phyloP scores from a whole-genome alignment of 805 yeast species.

The Nakazawaea siamensis region DNA sequence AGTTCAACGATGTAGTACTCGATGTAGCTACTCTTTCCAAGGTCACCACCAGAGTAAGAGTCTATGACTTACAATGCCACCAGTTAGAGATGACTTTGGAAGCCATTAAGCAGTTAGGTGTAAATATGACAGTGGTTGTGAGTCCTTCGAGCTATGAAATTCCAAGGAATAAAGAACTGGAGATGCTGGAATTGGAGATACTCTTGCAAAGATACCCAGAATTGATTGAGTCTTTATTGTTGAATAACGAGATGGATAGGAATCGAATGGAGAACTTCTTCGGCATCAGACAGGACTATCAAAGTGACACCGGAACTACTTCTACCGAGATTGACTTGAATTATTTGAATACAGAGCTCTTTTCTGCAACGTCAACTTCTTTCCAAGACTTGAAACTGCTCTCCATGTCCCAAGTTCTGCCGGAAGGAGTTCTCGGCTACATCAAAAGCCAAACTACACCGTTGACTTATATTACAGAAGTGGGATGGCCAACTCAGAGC shows the following conservation, averaged over 20 bases:
- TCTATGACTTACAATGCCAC: conserved; percentile 55
- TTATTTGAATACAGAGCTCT: no score
- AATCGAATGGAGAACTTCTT: no score
- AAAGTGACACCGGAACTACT: no score
- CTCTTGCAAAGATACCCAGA: conserved; percentile 34
- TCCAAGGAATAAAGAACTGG: conserved; percentile 33
- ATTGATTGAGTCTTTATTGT: conserved; percentile 40
- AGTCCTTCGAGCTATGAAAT: conserved; percentile 57
- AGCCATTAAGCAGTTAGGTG: conserved; percentile 38
- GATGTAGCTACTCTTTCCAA: conserved; percentile 53
- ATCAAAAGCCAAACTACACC: no score
- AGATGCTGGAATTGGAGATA: conserved; percentile 30
- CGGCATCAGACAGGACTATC: no score
- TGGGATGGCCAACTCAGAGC: conserved; percentile 75
- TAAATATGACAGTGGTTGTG: conserved; percentile 48
- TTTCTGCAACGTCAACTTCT: no score
- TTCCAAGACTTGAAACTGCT: no score
- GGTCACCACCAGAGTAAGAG: conserved; percentile 48
- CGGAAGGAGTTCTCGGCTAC: no score
- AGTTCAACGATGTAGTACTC: conserved; percentile 36
- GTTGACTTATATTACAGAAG: conserved; percentile 51
- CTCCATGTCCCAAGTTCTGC: no score
- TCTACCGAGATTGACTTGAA: no score
- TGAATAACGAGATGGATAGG: conserved; percentile 68
- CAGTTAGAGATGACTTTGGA: conserved; percentile 46